Conservation (phyloP, 805 yeast genomes). For the Starmerella khaoyaiensis region DNA sequence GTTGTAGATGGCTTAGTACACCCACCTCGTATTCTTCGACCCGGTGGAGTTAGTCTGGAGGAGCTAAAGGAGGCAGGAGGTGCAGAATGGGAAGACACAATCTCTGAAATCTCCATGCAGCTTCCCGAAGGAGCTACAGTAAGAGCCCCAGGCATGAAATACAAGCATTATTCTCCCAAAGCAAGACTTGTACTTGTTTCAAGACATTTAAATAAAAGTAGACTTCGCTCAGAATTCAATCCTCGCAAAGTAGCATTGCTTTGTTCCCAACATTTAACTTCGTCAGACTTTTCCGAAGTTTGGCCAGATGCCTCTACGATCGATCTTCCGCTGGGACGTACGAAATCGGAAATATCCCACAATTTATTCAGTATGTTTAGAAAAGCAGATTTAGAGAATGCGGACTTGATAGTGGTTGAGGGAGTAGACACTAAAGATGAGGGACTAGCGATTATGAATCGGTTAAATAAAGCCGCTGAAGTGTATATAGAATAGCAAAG, state of each 20-base stretch:
- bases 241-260: slow-evolving; percentile 38
- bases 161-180: slow-evolving; percentile 84
- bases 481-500: neutral
- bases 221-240: slow-evolving; percentile 28
- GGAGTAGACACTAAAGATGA: slow-evolving; percentile 63
- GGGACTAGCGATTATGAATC: slow-evolving; percentile 90
- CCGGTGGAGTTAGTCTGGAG: slow-evolving; percentile 85
- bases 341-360: slow-evolving; percentile 53
- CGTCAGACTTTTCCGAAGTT: slow-evolving; percentile 10
- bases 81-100: slow-evolving; percentile 45
- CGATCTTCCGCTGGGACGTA: slow-evolving; percentile 31
- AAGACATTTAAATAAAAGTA: no score
- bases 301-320: slow-evolving; percentile 11
- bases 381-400: slow-evolving; percentile 56
- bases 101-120: slow-evolving; percentile 37
- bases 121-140: slow-evolving; percentile 44
- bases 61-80: slow-evolving; percentile 59
- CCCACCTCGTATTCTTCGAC: slow-evolving; percentile 83
- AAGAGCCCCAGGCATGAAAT: slow-evolving; percentile 96
- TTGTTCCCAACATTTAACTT: slow-evolving; percentile 23
- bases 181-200: slow-evolving; percentile 67
- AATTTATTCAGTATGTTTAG: slow-evolving; percentile 63
- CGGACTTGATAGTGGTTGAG: slow-evolving; percentile 68
- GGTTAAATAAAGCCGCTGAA: slow-evolving; percentile 70
- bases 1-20: slow-evolving; percentile 77